These are phyloP conservation scores for Chaetomiaceae sp. DNA, from an alignment of 2,329 filamentous ascomycete species.

Conservation along the genomic window DNA sequence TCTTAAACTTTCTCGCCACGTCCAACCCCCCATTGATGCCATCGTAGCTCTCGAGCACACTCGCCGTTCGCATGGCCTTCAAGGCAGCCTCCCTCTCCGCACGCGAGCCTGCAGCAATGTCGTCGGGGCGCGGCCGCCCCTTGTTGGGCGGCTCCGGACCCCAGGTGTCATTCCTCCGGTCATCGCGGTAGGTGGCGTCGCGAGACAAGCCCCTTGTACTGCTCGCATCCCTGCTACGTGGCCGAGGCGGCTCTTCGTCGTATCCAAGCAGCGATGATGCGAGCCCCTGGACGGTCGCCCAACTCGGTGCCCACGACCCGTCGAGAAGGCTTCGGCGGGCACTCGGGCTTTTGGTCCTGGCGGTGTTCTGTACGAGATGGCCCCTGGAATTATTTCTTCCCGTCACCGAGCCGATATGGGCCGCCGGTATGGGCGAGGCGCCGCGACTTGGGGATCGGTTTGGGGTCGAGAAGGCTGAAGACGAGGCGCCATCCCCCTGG, in stretches of 20 bases:
- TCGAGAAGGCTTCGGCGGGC: slow-evolving; percentile 42
- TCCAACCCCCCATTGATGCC: slow-evolving; percentile 56
- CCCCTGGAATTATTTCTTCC: slow-evolving; percentile 24
- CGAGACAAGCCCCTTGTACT: slow-evolving; percentile 31
- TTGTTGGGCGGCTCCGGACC: slow-evolving; percentile 45
- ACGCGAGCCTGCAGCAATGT: slow-evolving; percentile 51
- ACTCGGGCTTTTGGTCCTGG: slow-evolving; percentile 20
- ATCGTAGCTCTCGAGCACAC: slow-evolving; percentile 56
- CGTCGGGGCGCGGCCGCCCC: slow-evolving; percentile 37
- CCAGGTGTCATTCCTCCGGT: slow-evolving; percentile 37
- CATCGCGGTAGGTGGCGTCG: slow-evolving; percentile 27
- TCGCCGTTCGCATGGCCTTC: slow-evolving; percentile 52
- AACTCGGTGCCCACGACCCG: slow-evolving; percentile 49
- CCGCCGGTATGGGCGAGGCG: slow-evolving; percentile 46
- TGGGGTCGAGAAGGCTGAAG: slow-evolving; percentile 27
- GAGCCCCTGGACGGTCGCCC: slow-evolving; percentile 52
- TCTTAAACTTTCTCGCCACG: slow-evolving; percentile 54
- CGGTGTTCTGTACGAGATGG: slow-evolving; percentile 12
- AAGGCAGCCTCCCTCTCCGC: slow-evolving; percentile 51
- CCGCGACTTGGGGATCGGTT: slow-evolving; percentile 34
- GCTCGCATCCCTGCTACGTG: slow-evolving; percentile 29
- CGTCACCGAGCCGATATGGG: slow-evolving; percentile 34
- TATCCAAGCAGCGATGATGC: slow-evolving; percentile 42
- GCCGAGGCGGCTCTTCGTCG: slow-evolving; percentile 32
- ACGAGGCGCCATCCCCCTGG: slow-evolving; percentile 26